Conservation (phyloP, 2,329 filamentous ascomycete genomes). For the Hymenotorrendiella dingleyae region DNA sequence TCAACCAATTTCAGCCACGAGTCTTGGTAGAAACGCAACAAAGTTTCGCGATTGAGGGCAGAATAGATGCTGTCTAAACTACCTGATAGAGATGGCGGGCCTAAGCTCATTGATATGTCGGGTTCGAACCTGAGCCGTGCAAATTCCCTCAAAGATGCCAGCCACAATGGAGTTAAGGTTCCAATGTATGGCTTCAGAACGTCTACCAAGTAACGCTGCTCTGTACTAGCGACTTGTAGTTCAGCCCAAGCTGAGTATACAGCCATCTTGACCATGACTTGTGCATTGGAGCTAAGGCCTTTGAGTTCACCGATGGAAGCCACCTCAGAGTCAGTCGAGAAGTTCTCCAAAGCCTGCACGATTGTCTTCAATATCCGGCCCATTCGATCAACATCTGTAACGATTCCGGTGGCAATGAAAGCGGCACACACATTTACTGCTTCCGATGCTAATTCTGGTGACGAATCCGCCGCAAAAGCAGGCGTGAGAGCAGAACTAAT, state of each 20-base stretch:
- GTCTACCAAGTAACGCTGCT: conserved; percentile 82
- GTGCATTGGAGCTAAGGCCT: conserved; percentile 88
- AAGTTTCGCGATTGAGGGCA: conserved; percentile 86
- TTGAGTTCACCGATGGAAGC: conserved; percentile 89
- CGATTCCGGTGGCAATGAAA: conserved; percentile 94
- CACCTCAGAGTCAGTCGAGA: conserved; percentile 73
- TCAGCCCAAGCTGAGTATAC: conserved; percentile 97
- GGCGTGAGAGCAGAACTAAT: conserved; percentile 95
- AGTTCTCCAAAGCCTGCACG: conserved; percentile 85
- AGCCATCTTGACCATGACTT: conserved; percentile 97
- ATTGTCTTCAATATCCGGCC: conserved; percentile 92
- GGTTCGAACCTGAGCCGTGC: conserved; percentile 91
- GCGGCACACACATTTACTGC: conserved; percentile 97
- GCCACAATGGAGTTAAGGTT: conserved; percentile 85
- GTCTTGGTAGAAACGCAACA: conserved; percentile 93
- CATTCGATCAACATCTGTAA: conserved; percentile 98
- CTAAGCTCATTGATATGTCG: conserved; percentile 87
- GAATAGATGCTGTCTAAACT: conserved; percentile 93
- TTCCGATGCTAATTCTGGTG: conserved; percentile 89
- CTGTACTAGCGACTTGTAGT: conserved; percentile 87
- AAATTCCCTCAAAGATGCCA: conserved; percentile 89
- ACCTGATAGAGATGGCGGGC: conserved; percentile 72
- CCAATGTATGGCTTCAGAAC: conserved; percentile 88
- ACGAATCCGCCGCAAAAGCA: conserved; percentile 92
- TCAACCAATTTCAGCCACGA: conserved; percentile 96